phyloP scores from a whole-genome alignment of 2,329 filamentous ascomycete genomes.

The Nothomitra cinnamomea region DNA sequence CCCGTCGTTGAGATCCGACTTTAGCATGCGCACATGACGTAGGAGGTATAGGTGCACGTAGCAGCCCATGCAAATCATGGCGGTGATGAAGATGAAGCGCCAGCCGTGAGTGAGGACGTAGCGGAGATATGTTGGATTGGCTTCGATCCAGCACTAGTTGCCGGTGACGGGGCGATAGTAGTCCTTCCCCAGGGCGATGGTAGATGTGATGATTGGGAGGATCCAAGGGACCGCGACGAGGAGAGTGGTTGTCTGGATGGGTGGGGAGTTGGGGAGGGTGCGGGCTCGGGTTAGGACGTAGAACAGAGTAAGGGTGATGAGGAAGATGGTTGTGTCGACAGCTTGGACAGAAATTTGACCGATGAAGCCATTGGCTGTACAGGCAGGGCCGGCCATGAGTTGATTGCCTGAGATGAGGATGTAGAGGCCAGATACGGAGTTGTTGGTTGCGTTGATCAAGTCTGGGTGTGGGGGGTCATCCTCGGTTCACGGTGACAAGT shows the following conservation, averaged over 20 bases:
- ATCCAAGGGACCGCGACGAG: slow-evolving; percentile 25
- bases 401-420: slow-evolving; percentile 16
- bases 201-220: slow-evolving; percentile 22
- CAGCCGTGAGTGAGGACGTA: slow-evolving; percentile 30
- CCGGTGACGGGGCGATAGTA: slow-evolving; percentile 25
- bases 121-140: slow-evolving; percentile 22
- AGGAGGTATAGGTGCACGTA: slow-evolving; percentile 25
- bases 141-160: slow-evolving; percentile 32
- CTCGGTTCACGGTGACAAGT: slow-evolving; percentile 7
- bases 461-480: slow-evolving; percentile 21
- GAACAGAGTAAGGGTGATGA: background rate
- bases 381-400: slow-evolving; percentile 19
- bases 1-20: background rate
- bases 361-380: slow-evolving; percentile 27
- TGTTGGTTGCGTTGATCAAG: slow-evolving; percentile 26
- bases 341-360: slow-evolving; percentile 30
- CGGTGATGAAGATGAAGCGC: slow-evolving; percentile 27
- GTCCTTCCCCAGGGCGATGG: slow-evolving; percentile 16
- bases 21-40: slow-evolving; percentile 5
- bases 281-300: slow-evolving; percentile 14
- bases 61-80: slow-evolving; percentile 25
- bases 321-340: slow-evolving; percentile 16
- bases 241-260: slow-evolving; percentile 19
- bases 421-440: slow-evolving; percentile 25
- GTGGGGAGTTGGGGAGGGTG: slow-evolving; percentile 9